Conservation (phyloP, 1,139 yeast species). For the Scheffersomyces insectosa region DNA sequence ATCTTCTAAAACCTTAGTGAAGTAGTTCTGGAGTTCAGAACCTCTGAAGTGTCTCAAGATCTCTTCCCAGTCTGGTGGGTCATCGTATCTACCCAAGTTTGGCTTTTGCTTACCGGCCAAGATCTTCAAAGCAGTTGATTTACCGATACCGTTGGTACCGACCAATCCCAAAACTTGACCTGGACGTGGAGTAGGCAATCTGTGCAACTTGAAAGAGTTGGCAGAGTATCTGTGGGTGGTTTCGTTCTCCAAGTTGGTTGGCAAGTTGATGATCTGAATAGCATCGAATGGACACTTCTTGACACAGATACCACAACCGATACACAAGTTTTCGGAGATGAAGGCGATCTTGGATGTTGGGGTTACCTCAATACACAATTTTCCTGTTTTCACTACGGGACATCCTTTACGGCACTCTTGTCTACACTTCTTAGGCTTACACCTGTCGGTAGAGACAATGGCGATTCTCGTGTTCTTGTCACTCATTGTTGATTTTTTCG, state of each 20-base stretch:
- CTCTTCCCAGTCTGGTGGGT: conserved; percentile 98
- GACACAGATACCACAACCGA: conserved; percentile 99
- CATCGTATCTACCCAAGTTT: conserved; percentile 87
- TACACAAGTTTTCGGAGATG: conserved; percentile 92
- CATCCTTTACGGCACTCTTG: conserved; percentile 97
- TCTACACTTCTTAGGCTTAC: conserved; percentile 97
- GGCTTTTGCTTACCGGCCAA: conserved; percentile 99
- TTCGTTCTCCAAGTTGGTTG: conserved; percentile 88
- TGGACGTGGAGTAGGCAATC: conserved; percentile 98
- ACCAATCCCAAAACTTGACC: conserved; percentile 97
- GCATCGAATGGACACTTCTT: conserved; percentile 98
- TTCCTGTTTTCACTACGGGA: conserved; percentile 97
- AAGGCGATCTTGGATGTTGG: conserved; percentile 92
- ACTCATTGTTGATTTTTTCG: conserved; percentile 36
- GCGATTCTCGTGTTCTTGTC: conserved; percentile 84
- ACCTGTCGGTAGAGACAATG: conserved; percentile 87
- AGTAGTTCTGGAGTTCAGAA: conserved; percentile 92
- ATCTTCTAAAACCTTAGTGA: conserved; percentile 91
- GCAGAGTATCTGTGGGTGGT: conserved; percentile 98
- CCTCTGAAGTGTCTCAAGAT: conserved; percentile 91
- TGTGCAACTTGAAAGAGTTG: conserved; percentile 92
- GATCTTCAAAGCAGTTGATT: conserved; percentile 95
- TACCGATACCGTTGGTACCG: conserved; percentile 99
- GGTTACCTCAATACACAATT: conserved; percentile 92
- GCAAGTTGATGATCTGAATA: conserved; percentile 89